These are phyloP conservation scores for Paramecium sexaurelia DNA, from an alignment of 73 alveolate species.

Conservation along the genomic window DNA sequence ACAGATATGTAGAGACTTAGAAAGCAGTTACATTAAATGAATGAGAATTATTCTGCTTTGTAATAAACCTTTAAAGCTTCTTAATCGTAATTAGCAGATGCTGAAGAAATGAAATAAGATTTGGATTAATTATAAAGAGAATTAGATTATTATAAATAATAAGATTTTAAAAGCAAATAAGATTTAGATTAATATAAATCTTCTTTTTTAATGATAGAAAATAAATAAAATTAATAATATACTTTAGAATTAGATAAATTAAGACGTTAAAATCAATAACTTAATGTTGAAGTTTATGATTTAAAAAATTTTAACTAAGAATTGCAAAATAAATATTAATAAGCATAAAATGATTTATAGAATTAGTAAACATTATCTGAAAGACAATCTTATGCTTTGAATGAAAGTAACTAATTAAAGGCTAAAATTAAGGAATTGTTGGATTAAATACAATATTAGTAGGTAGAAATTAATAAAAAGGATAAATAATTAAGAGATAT, in stretches of 20 bases:
- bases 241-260: neutral
- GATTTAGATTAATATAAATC: neutral
- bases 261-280: neutral
- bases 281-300: neutral
- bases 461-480: neutral
- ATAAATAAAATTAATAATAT: neutral
- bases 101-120: neutral
- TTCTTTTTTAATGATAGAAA: neutral
- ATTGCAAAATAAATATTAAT: neutral
- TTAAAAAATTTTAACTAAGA: neutral
- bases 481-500: neutral
- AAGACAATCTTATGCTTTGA: neutral
- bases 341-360: neutral
- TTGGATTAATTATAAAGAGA: neutral
- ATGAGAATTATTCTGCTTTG: neutral
- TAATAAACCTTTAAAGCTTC: neutral
- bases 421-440: neutral
- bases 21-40: neutral
- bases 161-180: neutral
- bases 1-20: neutral
- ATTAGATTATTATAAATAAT: neutral
- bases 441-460: neutral
- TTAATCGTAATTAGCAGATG: neutral
- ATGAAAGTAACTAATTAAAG: neutral
- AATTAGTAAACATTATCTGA: neutral